A percentile compares a stretch with the other conserved stretches of the same genome.
These are phyloP conservation scores for Pilasporangium apinafurcum DNA, from an alignment of 352 stramenopile genomes.

Conservation along the genomic window DNA sequence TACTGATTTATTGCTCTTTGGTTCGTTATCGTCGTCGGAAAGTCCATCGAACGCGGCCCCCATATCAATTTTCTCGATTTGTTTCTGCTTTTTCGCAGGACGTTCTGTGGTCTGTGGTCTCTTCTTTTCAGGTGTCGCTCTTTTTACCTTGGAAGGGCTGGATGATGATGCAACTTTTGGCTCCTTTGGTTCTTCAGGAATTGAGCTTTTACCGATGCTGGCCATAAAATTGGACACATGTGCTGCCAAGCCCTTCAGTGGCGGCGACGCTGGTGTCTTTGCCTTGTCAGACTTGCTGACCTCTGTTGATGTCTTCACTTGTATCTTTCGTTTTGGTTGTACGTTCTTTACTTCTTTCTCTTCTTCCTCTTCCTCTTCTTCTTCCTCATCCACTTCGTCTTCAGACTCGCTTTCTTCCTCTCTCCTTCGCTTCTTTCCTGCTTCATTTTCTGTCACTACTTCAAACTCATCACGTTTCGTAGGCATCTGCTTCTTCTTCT, in stretches of 20 bases:
- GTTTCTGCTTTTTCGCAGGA: conserved; percentile 5
- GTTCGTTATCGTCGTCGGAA: conserved; percentile 31
- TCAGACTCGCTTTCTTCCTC: conserved; percentile 17
- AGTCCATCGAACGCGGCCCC: conserved; percentile 62
- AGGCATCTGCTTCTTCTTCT: conserved; percentile 1
- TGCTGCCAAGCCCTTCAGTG: conserved; percentile 18
- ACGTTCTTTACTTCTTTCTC: conserved; percentile 3
- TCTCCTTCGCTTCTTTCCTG: conserved; percentile 20
- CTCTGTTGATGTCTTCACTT: background rate
- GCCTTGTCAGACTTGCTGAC: background rate
- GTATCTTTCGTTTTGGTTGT: too few relatives aligned
- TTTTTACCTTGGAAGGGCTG: background rate
- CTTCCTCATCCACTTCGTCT: conserved; percentile 6
- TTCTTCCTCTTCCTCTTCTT: conserved; percentile 12
- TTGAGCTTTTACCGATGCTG: conserved; percentile 5
- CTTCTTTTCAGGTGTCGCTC: conserved; percentile 4
- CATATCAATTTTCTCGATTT: conserved; percentile 60
- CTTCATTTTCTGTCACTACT: conserved; percentile 16
- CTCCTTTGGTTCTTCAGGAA: conserved; percentile 1
- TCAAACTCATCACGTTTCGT: conserved; percentile 23
- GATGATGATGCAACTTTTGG: background rate
- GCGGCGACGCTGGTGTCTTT: conserved; percentile 1
- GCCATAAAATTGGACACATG: conserved; percentile 34
- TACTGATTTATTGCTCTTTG: conserved; percentile 7
- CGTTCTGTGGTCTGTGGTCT: background rate